A percentile compares a stretch with the other conserved stretches of the same genome.
Evolutionary conservation across 2,329 filamentous ascomycete genomes (phyloP).

Genomic region (Aureobasidium subglaciale): DNA sequence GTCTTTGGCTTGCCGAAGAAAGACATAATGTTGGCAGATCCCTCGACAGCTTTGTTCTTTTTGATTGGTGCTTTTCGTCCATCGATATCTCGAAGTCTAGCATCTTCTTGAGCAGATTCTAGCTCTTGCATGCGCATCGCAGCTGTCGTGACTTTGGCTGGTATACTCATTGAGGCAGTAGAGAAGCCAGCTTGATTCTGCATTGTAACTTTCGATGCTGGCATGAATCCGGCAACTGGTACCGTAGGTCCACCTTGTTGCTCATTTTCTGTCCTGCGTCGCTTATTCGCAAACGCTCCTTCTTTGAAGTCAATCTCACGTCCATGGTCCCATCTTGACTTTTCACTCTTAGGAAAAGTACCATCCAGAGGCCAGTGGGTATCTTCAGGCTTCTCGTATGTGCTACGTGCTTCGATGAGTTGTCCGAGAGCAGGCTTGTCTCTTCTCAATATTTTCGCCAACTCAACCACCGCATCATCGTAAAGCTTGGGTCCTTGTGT

Average conservation of each 20-base stretch:
- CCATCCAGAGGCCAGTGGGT: slow-evolving; percentile 62
- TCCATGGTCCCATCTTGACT: slow-evolving; percentile 32
- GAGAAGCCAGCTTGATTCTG: slow-evolving; percentile 25
- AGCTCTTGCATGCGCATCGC: slow-evolving; percentile 32
- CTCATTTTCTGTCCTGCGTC: background rate
- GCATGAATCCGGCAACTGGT: slow-evolving; percentile 16
- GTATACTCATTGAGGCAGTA: slow-evolving; percentile 23
- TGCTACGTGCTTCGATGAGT: slow-evolving; percentile 43
- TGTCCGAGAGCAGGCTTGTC: slow-evolving; percentile 49
- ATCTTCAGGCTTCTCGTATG: slow-evolving; percentile 56
- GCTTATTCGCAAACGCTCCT: background rate
- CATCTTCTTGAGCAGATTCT: slow-evolving; percentile 30
- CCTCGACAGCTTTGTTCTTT: slow-evolving; percentile 34
- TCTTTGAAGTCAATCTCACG: slow-evolving; percentile 6
- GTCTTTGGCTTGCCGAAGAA: slow-evolving; percentile 40
- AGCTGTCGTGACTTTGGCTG: slow-evolving; percentile 32
- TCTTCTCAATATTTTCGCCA: slow-evolving; percentile 65
- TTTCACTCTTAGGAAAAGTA: slow-evolving; percentile 34
- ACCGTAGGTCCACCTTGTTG: background rate
- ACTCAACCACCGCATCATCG: slow-evolving; percentile 52
- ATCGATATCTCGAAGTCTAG: slow-evolving; percentile 23
- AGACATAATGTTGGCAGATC: slow-evolving; percentile 44
- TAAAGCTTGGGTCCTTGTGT: slow-evolving; percentile 65
- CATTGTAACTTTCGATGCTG: slow-evolving; percentile 21
- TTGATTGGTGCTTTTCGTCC: slow-evolving; percentile 22